A percentile compares a stretch with the other conserved stretches of the same genome.
Evolutionary conservation across 768 basidiomycete species (phyloP).

Genomic region (Astraeus odoratus): DNA sequence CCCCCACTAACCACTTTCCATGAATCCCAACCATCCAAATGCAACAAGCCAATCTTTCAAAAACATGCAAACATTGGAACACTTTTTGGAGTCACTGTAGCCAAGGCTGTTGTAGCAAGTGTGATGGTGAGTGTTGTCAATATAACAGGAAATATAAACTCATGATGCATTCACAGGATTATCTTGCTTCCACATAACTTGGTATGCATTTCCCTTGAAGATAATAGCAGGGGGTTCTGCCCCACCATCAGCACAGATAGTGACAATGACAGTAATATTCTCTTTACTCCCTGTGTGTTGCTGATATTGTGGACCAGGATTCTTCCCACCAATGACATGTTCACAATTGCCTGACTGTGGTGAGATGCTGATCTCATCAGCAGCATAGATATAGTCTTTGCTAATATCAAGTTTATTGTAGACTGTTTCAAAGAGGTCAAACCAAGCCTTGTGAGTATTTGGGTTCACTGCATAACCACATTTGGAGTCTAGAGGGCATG

Average conservation of each 20-base stretch:
- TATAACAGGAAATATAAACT: too few relatives aligned
- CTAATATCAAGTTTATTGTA: not conserved
- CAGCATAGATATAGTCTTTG: slow-evolving; percentile 5
- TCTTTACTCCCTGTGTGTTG: slow-evolving; percentile 10
- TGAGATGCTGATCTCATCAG: slow-evolving; percentile 10
- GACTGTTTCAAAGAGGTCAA: not conserved
- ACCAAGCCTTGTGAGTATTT: slow-evolving; percentile 3
- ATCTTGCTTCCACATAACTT: too few relatives aligned
- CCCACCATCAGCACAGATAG: not conserved
- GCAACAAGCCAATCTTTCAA: too few relatives aligned
- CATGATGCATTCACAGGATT: too few relatives aligned
- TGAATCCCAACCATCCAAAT: too few relatives aligned
- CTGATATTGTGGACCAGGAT: slow-evolving; percentile 8
- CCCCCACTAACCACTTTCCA: too few relatives aligned
- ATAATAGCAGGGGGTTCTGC: too few relatives aligned
- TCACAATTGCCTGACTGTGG: not conserved
- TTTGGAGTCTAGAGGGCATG: not conserved
- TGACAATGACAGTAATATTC: slow-evolving; percentile 10
- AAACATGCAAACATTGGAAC: too few relatives aligned
- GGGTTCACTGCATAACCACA: slow-evolving; percentile 4
- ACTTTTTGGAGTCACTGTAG: too few relatives aligned
- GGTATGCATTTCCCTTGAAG: too few relatives aligned
- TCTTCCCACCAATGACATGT: slow-evolving; percentile 1
- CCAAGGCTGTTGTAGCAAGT: too few relatives aligned
- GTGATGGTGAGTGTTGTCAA: too few relatives aligned